These are phyloP conservation scores for Lactuca sativa DNA, from an alignment of 129 eudicot genomes.

Conservation along the genomic window DNA sequence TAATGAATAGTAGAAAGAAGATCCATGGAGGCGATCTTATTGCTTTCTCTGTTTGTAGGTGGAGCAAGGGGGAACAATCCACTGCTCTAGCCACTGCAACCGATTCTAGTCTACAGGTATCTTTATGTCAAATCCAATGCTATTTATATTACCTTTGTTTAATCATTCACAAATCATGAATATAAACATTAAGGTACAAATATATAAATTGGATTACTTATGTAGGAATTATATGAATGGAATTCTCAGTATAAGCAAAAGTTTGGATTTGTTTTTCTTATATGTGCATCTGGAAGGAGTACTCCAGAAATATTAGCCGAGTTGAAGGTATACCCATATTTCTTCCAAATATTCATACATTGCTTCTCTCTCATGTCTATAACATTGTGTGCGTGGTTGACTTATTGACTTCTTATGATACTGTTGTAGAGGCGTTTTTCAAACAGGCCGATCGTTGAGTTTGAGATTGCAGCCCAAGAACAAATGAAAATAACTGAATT, in stretches of 20 bases:
- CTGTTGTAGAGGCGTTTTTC: slow-evolving; percentile 60
- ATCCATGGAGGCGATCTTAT: not conserved
- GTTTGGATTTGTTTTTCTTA: slow-evolving; percentile 90
- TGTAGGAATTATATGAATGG: slow-evolving; percentile 82
- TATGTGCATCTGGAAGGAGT: slow-evolving; percentile 89
- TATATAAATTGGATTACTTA: not conserved
- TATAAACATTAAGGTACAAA: not conserved
- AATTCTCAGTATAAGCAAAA: slow-evolving; percentile 61
- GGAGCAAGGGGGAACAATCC: slow-evolving; percentile 97
- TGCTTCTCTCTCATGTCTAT: no score
- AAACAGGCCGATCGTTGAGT: slow-evolving; percentile 91
- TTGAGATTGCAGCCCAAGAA: slow-evolving; percentile 86
- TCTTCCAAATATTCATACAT: not conserved
- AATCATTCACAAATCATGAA: slow-evolving; percentile 12
- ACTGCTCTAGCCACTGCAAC: slow-evolving; percentile 87
- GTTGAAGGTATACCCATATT: slow-evolving; percentile 55
- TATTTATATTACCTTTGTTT: slow-evolving; percentile 1
- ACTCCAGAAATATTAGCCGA: slow-evolving; percentile 86
- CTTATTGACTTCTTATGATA: slow-evolving; percentile 11
- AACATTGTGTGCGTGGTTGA: not conserved
- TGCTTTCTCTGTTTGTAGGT: slow-evolving; percentile 42
- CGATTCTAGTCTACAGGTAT: slow-evolving; percentile 66
- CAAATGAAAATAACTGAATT: slow-evolving; percentile 93
- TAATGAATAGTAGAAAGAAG: no score
- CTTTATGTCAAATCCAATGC: not conserved